phyloP scores from a whole-genome alignment of 768 basidiomycete genomes.

The Mycena vitilis region DNA sequence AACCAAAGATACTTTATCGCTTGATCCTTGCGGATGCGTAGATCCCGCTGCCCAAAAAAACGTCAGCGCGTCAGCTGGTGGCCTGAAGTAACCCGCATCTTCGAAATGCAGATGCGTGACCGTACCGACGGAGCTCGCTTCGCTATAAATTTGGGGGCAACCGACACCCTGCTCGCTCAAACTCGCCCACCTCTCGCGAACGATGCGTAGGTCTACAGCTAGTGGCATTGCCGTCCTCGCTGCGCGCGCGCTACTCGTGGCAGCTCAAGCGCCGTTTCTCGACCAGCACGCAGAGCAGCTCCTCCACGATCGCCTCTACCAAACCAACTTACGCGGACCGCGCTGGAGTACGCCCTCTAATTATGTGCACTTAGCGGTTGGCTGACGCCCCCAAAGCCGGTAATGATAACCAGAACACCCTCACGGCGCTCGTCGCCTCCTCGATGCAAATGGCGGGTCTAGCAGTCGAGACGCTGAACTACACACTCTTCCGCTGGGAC shows the following conservation, averaged over 20 bases:
- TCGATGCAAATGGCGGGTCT: conserved; percentile 43
- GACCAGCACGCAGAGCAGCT: conserved; percentile 40
- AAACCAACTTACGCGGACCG: conserved; percentile 47
- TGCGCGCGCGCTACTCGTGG: neutral
- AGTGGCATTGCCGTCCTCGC: neutral
- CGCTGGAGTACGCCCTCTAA: conserved; percentile 43
- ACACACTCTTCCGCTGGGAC: conserved; percentile 45
- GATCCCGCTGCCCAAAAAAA: no score
- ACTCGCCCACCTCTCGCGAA: no score
- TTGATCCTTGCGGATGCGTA: no score
- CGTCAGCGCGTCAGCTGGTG: no score
- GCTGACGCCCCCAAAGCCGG: conserved; percentile 38
- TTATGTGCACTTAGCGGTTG: neutral
- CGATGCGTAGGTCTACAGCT: conserved; percentile 9
- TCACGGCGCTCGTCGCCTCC: conserved; percentile 40
- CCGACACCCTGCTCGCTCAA: no score
- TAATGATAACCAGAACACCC: conserved; percentile 47
- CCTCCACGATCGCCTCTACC: conserved; percentile 44
- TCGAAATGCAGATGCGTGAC: no score
- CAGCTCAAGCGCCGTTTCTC: conserved; percentile 2
- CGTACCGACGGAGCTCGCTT: no score
- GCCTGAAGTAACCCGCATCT: no score
- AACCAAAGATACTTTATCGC: no score
- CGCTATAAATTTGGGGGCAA: no score
- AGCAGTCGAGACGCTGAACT: conserved; percentile 40